Conservation (phyloP, 1,284 basidiomycete genomes). For the Sanguinoderma infundibulare region DNA sequence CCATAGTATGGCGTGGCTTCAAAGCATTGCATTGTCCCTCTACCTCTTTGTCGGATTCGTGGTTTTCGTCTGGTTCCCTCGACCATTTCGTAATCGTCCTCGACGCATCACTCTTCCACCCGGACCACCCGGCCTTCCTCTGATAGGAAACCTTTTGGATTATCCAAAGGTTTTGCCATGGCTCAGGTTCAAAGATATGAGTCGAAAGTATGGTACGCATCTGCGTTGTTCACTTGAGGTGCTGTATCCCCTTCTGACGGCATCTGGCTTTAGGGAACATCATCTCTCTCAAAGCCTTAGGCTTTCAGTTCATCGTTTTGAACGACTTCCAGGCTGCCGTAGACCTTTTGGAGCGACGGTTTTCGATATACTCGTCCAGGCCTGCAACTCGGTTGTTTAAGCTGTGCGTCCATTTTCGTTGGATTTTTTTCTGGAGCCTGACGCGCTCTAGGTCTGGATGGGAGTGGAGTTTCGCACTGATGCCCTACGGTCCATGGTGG, state of each 20-base stretch:
- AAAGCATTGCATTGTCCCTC: not conserved
- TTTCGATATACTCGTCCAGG: not conserved
- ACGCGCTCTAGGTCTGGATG: not conserved
- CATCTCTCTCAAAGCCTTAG: not conserved
- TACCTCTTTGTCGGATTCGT: not conserved
- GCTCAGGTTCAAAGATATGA: slow-evolving; percentile 1
- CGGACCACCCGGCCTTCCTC: slow-evolving; percentile 8
- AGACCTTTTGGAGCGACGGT: not conserved
- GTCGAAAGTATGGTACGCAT: slow-evolving; percentile 9
- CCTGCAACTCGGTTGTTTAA: not conserved
- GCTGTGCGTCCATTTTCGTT: not conserved
- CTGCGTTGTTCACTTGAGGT: not conserved
- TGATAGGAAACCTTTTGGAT: slow-evolving; percentile 15
- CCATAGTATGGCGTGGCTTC: not conserved
- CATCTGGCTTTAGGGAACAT: not conserved
- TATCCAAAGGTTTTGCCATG: slow-evolving; percentile 5
- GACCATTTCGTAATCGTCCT: not conserved
- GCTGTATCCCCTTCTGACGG: too few relatives aligned
- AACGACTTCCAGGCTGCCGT: not conserved
- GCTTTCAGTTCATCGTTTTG: not conserved
- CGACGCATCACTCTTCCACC: slow-evolving; percentile 8
- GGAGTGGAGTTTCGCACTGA: not conserved
- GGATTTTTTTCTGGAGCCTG: not conserved
- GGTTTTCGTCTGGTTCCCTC: not conserved
- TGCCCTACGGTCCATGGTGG: slow-evolving; percentile 3